phyloP scores from a whole-genome alignment of 306 rosid genomes.

The Trifolium fragiferum region DNA sequence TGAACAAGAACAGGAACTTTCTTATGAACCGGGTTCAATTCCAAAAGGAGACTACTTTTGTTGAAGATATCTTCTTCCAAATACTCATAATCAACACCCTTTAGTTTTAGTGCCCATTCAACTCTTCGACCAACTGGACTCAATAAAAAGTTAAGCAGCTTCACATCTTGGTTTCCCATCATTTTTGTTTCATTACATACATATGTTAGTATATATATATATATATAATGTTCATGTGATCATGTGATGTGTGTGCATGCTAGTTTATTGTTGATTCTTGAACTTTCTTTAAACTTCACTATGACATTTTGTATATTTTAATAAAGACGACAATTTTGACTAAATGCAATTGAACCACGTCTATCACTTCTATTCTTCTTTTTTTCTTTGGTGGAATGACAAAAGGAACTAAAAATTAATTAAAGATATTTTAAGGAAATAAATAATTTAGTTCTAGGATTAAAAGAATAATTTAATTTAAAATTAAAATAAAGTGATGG shows the following conservation, averaged over 20 bases:
- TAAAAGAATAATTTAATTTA: too few relatives aligned
- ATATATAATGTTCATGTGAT: neutral
- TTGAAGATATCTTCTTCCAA: conserved; percentile 54
- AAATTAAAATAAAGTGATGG: too few relatives aligned
- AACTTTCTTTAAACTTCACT: neutral
- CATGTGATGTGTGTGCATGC: too few relatives aligned
- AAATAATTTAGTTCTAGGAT: too few relatives aligned
- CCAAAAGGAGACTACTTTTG: conserved; percentile 46
- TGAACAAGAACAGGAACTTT: conserved; percentile 44
- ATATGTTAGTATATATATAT: neutral
- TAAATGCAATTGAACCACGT: neutral
- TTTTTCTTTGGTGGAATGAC: neutral
- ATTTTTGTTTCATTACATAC: neutral
- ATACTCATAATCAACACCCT: conserved; percentile 45
- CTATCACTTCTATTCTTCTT: neutral
- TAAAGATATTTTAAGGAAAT: too few relatives aligned
- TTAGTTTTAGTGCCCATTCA: conserved; percentile 44
- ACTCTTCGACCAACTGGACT: conserved; percentile 47
- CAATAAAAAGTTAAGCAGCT: conserved; percentile 35
- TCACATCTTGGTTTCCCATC: conserved; percentile 43
- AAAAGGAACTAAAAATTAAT: neutral
- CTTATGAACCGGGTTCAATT: conserved; percentile 49
- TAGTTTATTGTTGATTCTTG: neutral
- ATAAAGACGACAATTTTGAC: conserved; percentile 33
- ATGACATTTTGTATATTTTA: neutral